These are phyloP conservation scores for Styphnolobium japonicum DNA, from an alignment of 306 rosid species.

Conservation along the genomic window DNA sequence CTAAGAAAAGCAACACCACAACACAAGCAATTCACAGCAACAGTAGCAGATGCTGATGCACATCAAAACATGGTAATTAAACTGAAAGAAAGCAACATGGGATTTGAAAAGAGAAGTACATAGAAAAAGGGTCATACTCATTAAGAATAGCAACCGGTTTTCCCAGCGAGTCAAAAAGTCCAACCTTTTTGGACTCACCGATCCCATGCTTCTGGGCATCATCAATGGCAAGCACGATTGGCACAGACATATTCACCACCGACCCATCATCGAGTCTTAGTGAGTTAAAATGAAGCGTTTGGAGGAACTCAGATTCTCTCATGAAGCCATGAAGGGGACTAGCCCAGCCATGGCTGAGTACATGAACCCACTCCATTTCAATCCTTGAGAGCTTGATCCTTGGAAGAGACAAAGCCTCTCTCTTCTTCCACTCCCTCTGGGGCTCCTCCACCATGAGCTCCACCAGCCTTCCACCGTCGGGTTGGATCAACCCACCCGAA, in stretches of 20 bases:
- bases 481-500: slow-evolving; percentile 77
- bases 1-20: not conserved
- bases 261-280: slow-evolving; percentile 82
- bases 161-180: slow-evolving; percentile 64
- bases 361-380: slow-evolving; percentile 88
- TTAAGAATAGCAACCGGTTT: slow-evolving; percentile 78
- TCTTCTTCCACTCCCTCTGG: slow-evolving; percentile 46
- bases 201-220: slow-evolving; percentile 72
- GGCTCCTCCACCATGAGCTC: slow-evolving; percentile 71
- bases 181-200: slow-evolving; percentile 67
- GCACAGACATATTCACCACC: slow-evolving; percentile 88
- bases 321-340: slow-evolving; percentile 88
- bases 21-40: too few relatives aligned
- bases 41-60: too few relatives aligned
- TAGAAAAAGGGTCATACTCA: slow-evolving; percentile 46
- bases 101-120: not conserved
- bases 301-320: slow-evolving; percentile 99
- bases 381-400: slow-evolving; percentile 64
- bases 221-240: slow-evolving; percentile 86
- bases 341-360: slow-evolving; percentile 97
- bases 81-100: not conserved
- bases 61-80: not conserved
- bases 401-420: slow-evolving; percentile 66
- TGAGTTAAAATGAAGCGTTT: slow-evolving; percentile 98
- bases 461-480: slow-evolving; percentile 86